Percentiles rank a stretch among this genome's conserved stretches.
Conservation (phyloP, 768 basidiomycete genomes). For the Lepiota subincarnata region DNA sequence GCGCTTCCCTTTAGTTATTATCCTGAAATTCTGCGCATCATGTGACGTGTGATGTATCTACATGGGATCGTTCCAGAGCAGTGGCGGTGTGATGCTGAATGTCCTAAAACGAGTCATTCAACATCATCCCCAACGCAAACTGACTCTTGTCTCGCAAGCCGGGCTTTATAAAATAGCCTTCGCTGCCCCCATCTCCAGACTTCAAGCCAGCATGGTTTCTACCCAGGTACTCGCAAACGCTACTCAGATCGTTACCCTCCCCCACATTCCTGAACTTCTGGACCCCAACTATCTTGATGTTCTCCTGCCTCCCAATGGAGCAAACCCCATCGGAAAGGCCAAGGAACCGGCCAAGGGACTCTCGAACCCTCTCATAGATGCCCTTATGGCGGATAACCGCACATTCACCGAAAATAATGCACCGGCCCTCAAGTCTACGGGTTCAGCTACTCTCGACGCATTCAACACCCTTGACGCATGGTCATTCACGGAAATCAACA, state of each 20-base stretch:
- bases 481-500: slow-evolving; percentile 23
- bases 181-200: no score
- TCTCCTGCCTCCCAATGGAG: slow-evolving; percentile 38
- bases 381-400: slow-evolving; percentile 40
- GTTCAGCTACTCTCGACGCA: slow-evolving; percentile 50
- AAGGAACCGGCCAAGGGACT: slow-evolving; percentile 11
- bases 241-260: slow-evolving; percentile 48
- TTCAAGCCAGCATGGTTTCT: slow-evolving; percentile 15
- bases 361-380: slow-evolving; percentile 52
- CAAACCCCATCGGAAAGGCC: neutral
- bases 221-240: slow-evolving; percentile 18
- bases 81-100: no score
- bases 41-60: no score
- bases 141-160: no score
- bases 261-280: slow-evolving; percentile 54
- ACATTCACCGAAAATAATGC: slow-evolving; percentile 49
- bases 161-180: no score
- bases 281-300: slow-evolving; percentile 52
- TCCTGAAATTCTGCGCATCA: no score
- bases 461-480: slow-evolving; percentile 40
- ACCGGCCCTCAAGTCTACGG: slow-evolving; percentile 48
- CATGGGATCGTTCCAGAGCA: no score
- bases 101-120: no score
- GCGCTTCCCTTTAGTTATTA: no score
- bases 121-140: no score